A percentile compares a stretch with the other conserved stretches of the same genome.
These are phyloP conservation scores for Musa schizocarpa DNA, from an alignment of 176 grass and related monocot species.

Conservation along the genomic window DNA sequence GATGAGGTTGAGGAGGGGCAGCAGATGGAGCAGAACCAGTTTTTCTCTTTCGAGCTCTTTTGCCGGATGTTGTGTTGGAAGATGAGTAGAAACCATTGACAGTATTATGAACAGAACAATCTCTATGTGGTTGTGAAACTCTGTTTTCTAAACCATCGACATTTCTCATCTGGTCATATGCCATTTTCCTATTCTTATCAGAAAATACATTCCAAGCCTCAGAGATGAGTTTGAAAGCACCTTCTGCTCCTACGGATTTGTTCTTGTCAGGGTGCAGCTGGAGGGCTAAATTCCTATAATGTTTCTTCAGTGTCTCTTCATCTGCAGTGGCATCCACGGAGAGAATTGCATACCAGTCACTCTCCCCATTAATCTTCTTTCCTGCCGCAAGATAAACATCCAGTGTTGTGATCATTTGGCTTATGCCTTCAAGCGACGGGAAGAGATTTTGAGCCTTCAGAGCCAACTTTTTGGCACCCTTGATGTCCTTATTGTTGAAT, in stretches of 20 bases:
- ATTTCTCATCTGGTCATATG: constrained; percentile 75
- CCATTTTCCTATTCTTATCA: constrained; percentile 49
- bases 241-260: constrained; percentile 61
- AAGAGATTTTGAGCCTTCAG: constrained; percentile 73
- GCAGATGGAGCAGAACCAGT: constrained; percentile 12
- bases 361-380: constrained; percentile 60
- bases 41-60: constrained; percentile 46
- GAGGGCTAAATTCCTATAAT: constrained; percentile 68
- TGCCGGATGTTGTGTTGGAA: constrained; percentile 42
- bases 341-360: constrained; percentile 75
- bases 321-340: constrained; percentile 50
- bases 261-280: constrained; percentile 89
- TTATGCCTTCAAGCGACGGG: constrained; percentile 68
- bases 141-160: neutral
- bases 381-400: constrained; percentile 78
- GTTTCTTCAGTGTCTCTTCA: constrained; percentile 84
- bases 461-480: constrained; percentile 57
- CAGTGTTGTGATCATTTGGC: constrained; percentile 66
- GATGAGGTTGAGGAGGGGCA: constrained; percentile 34
- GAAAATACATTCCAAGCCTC: constrained; percentile 83
- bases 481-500: constrained; percentile 44
- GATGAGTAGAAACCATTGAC: constrained; percentile 48
- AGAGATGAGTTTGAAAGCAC: constrained; percentile 68
- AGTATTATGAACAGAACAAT: constrained; percentile 33
- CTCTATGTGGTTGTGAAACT: constrained; percentile 3